Conservation (phyloP, 176 grass and related monocot genomes). For the Aegilops umbellulata region DNA sequence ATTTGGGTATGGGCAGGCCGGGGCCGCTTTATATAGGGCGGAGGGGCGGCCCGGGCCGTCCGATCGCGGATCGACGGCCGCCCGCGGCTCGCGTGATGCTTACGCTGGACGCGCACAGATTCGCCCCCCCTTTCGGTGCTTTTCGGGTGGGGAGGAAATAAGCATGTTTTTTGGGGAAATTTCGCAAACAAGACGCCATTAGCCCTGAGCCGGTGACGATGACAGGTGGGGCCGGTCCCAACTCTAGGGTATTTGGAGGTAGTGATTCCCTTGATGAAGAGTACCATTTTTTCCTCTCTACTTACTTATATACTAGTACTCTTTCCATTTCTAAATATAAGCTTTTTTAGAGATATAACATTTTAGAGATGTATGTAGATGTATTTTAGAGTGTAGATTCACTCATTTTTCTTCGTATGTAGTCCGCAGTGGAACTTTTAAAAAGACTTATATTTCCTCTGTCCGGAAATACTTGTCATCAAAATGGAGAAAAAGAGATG, state of each 20-base stretch:
- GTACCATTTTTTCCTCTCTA: too few relatives aligned
- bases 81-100: conserved; percentile 49
- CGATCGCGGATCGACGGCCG: conserved; percentile 37
- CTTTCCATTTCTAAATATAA: too few relatives aligned
- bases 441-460: too few relatives aligned
- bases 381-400: too few relatives aligned
- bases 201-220: not conserved
- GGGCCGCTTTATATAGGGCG: conserved; percentile 22
- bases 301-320: too few relatives aligned
- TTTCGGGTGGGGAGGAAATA: conserved; percentile 3
- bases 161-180: not conserved
- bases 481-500: too few relatives aligned
- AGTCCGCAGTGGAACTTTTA: too few relatives aligned
- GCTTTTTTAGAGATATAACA: too few relatives aligned
- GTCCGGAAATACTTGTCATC: too few relatives aligned
- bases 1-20: not conserved
- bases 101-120: conserved; percentile 50
- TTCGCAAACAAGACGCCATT: not conserved
- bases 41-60: not conserved
- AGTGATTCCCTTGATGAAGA: not conserved
- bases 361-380: too few relatives aligned
- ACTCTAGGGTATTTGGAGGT: not conserved
- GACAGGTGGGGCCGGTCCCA: not conserved
- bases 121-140: conserved; percentile 39
- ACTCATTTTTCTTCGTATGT: too few relatives aligned